Evolutionary conservation across 176 grass and related monocot genomes (phyloP).

Genomic region (Tillandsia fasciculata): DNA sequence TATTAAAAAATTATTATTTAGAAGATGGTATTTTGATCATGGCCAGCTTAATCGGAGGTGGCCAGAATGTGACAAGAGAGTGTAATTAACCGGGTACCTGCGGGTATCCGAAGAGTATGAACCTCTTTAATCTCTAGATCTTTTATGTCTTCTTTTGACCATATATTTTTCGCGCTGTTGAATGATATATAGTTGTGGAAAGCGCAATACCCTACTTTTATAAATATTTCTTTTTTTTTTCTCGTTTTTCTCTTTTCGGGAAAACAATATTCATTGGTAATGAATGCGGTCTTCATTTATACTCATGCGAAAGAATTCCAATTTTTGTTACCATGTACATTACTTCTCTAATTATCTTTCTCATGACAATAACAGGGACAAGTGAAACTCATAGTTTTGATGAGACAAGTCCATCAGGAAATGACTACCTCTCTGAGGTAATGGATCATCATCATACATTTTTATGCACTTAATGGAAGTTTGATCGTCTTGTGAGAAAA

Average conservation of each 20-base stretch:
- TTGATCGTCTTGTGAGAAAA: too few relatives aligned
- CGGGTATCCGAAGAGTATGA: too few relatives aligned
- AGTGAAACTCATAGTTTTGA: slow-evolving; percentile 74
- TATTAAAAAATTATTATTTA: too few relatives aligned
- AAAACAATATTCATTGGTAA: background rate
- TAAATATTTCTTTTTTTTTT: background rate
- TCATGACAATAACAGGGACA: slow-evolving; percentile 35
- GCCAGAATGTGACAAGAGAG: too few relatives aligned
- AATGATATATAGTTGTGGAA: too few relatives aligned
- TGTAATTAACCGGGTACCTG: too few relatives aligned
- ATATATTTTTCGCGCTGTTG: too few relatives aligned
- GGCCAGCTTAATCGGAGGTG: too few relatives aligned
- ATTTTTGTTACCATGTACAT: background rate
- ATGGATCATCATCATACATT: background rate
- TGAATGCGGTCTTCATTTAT: background rate
- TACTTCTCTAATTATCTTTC: background rate
- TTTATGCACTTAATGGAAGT: background rate
- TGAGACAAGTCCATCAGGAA: slow-evolving; percentile 78
- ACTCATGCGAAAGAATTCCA: background rate
- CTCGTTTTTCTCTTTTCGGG: background rate
- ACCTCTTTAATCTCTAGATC: too few relatives aligned
- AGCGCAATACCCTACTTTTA: background rate
- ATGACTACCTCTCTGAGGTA: slow-evolving; percentile 83
- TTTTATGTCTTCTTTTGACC: too few relatives aligned
- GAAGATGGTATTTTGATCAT: too few relatives aligned